Base-by-base conservation (phyloP, 2,329 filamentous ascomycete genomes). In the Cladorrhinum sp. region DNA sequence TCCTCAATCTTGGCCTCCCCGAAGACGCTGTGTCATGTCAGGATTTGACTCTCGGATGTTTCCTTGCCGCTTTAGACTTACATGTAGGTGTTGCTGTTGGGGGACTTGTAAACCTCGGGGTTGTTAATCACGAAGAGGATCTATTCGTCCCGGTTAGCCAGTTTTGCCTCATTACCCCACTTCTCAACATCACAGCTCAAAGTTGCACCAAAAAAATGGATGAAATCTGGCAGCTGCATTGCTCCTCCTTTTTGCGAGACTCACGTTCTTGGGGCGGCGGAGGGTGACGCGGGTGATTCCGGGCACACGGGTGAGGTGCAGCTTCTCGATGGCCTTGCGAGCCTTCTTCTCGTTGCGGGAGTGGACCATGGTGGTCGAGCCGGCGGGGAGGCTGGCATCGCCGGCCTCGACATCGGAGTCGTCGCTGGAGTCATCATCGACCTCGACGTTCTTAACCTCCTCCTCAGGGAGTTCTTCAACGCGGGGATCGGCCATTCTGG, bases 321-420 rank as follows among this genome's bases (percentile, higher is more conserved):
- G 88, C 88, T 99, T 99, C 79, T 92, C 91, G 77, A 99, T 96
- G 74, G 93, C 92, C 87, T 99, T 99, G 82, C 95, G 90, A 73
- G 95, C 96, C 89, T 99, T 99, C 91, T 99, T 99, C 90, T 99
- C 95, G 83, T 98, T 98, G 79, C 95, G 92, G 76, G 92, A 96
- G 86, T 98, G 93, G 75, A 99, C 89, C 72, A 95, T 87, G 74
- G 93, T 90, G 67, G 89, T 87, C 74, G 92, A 91, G 75, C 93
- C 95, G 69, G 90, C 89, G 76, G 93, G 92, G 68, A 85, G 76
- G 70, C 76, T 77, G 66, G 77, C 75, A 64, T 85, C 85, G 69
- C 82, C 86, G 65, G 85, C 88, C 77, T 95, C 92, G 71, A 85
- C 88, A 72, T 90, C 90, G 72, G 89, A 90, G 69, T 91, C 88